phyloP scores from a whole-genome alignment of 352 stramenopile species.

The Phytopythium chamaehyphon region DNA sequence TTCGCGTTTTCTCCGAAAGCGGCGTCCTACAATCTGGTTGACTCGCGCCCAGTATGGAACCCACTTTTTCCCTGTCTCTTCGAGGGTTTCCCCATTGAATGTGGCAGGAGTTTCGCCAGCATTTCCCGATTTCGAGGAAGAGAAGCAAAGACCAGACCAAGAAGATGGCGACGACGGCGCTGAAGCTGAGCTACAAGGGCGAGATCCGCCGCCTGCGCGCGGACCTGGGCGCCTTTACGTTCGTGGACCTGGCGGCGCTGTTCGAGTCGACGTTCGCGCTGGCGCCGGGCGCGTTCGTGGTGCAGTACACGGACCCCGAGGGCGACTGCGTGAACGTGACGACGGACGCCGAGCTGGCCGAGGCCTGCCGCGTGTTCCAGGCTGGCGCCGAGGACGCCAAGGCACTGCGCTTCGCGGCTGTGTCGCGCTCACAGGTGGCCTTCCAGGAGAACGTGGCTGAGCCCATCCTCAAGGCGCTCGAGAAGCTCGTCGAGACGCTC shows the following conservation, averaged over 20 bases:
- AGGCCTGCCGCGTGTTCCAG: conserved; percentile 59
- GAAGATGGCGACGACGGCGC: conserved; percentile 44
- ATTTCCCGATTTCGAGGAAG: conserved; percentile 28
- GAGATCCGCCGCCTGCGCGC: conserved; percentile 80
- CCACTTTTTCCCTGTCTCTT: not conserved
- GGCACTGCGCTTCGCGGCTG: conserved; percentile 64
- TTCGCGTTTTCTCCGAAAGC: no score
- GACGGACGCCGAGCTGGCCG: conserved; percentile 61
- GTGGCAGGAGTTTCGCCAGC: no score
- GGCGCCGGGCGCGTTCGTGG: conserved; percentile 36
- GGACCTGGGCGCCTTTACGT: conserved; percentile 46
- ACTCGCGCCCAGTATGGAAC: not conserved
- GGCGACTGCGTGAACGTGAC: conserved; percentile 69
- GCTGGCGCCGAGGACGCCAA: conserved; percentile 24
- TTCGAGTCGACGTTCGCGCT: conserved; percentile 66
- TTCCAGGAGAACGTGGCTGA: conserved; percentile 83
- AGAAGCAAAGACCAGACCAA: conserved; percentile 8
- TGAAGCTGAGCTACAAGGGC: conserved; percentile 82
- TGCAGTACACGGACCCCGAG: conserved; percentile 83
- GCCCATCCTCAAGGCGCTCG: conserved; percentile 74
- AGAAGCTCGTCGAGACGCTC: conserved; percentile 78
- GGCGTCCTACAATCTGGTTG: no score
- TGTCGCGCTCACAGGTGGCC: conserved; percentile 48
- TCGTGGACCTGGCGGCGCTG: conserved; percentile 42
- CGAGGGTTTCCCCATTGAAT: no score